A percentile compares a stretch with the other conserved stretches of the same genome.
These are phyloP conservation scores for Reticulascus tulasneorum DNA, from an alignment of 2,329 filamentous ascomycete species.

Conservation along the genomic window DNA sequence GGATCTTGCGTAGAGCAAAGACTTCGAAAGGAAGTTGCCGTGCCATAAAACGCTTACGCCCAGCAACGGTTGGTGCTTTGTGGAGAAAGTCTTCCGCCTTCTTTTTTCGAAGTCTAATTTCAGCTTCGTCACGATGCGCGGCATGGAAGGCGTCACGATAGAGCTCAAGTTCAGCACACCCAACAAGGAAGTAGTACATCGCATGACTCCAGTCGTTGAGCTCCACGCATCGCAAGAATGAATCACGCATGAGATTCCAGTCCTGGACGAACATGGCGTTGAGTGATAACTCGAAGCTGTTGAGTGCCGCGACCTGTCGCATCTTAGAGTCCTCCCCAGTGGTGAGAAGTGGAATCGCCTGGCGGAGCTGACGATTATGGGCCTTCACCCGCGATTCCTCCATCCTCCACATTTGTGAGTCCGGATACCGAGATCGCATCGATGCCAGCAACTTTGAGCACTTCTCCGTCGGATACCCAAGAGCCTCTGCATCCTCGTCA, in stretches of 20 bases:
- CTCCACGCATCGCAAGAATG: conserved; percentile 70
- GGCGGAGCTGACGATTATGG: conserved; percentile 60
- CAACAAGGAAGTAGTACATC: conserved; percentile 86
- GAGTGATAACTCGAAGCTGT: conserved; percentile 79
- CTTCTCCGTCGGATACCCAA: conserved; percentile 68
- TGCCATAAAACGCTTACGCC: conserved; percentile 87
- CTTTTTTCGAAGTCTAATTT: conserved; percentile 54
- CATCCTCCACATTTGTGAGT: conserved; percentile 79
- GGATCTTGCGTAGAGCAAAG: conserved; percentile 77
- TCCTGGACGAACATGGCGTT: conserved; percentile 75
- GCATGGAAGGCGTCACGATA: conserved; percentile 61
- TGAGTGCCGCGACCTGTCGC: conserved; percentile 82
- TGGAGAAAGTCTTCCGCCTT: conserved; percentile 67
- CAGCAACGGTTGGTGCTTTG: conserved; percentile 68
- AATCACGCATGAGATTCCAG: conserved; percentile 68
- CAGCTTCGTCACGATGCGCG: conserved; percentile 25
- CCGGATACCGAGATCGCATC: conserved; percentile 76
- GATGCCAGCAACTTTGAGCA: conserved; percentile 64
- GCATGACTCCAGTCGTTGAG: conserved; percentile 90
- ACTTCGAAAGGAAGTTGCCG: conserved; percentile 85
- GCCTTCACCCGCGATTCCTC: conserved; percentile 80
- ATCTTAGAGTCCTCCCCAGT: conserved; percentile 63
- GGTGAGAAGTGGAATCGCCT: conserved; percentile 63
- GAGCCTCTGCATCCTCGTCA: conserved; percentile 51
- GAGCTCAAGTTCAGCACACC: conserved; percentile 71